Evolutionary conservation across 2,329 filamentous ascomycete species (phyloP).

Genomic region (Colletotrichum acutatum): DNA sequence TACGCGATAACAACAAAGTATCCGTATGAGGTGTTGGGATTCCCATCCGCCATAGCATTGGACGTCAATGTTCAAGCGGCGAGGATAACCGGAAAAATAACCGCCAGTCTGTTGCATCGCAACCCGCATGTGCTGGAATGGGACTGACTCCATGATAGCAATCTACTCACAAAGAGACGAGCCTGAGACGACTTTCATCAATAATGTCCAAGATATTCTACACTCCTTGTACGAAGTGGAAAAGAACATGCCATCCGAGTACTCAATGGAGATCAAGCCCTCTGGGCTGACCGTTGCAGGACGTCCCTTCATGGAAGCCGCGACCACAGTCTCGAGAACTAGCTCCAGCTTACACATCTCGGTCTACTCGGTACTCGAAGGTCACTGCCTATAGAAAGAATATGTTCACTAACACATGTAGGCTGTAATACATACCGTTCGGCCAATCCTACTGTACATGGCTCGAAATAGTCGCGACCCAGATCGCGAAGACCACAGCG

Average conservation of each 20-base stretch:
- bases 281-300: conserved; percentile 11
- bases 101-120: background rate
- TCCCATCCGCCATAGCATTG: conserved; percentile 14
- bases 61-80: conserved; percentile 20
- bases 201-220: conserved; percentile 5
- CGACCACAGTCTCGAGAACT: background rate
- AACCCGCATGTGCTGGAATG: no score
- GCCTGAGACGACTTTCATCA: background rate
- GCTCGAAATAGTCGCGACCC: conserved; percentile 17
- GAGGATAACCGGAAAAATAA: conserved; percentile 24
- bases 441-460: conserved; percentile 26
- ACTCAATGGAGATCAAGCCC: conserved; percentile 8
- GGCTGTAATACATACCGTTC: conserved; percentile 26
- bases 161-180: conserved; percentile 17
- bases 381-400: accelerated
- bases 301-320: conserved; percentile 3
- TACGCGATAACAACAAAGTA: conserved; percentile 9
- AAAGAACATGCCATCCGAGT: conserved; percentile 24
- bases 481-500: background rate
- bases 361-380: conserved; percentile 13
- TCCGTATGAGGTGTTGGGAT: conserved; percentile 12
- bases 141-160: background rate
- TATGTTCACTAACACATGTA: background rate
- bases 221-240: conserved; percentile 21
- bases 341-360: conserved; percentile 16